A percentile compares a stretch with the other conserved stretches of the same genome.
These are phyloP conservation scores for Colletotrichum sidae DNA, from an alignment of 2,329 filamentous ascomycete species.

Conservation along the genomic window DNA sequence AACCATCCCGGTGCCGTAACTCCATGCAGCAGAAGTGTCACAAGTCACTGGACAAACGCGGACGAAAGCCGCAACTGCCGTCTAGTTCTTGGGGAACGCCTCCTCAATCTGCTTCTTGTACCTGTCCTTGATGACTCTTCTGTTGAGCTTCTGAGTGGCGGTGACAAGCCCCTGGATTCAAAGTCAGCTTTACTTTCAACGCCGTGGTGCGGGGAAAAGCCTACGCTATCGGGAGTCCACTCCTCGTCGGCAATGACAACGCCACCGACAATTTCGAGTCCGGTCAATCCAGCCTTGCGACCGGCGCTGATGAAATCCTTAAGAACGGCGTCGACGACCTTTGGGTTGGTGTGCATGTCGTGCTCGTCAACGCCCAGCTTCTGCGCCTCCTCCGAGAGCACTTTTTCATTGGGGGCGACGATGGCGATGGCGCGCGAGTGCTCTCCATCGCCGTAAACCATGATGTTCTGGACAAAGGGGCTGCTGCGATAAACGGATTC, in stretches of 20 bases:
- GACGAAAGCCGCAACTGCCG: neutral
- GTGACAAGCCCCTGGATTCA: slow-evolving; percentile 66
- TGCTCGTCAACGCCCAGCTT: slow-evolving; percentile 73
- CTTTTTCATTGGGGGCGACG: slow-evolving; percentile 76
- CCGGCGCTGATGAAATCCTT: slow-evolving; percentile 77
- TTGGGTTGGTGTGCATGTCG: slow-evolving; percentile 74
- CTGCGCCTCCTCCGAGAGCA: slow-evolving; percentile 69
- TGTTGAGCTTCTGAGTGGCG: slow-evolving; percentile 72
- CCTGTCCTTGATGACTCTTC: slow-evolving; percentile 60
- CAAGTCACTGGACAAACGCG: slow-evolving; percentile 1
- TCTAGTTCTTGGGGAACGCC: slow-evolving; percentile 45
- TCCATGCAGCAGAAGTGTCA: neutral
- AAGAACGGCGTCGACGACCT: slow-evolving; percentile 69
- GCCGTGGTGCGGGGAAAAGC: slow-evolving; percentile 47
- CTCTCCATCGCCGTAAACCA: slow-evolving; percentile 82
- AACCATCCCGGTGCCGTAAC: neutral
- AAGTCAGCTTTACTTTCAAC: slow-evolving; percentile 35
- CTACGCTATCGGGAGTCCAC: slow-evolving; percentile 87
- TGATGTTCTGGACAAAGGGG: slow-evolving; percentile 85
- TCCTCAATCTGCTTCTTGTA: slow-evolving; percentile 65
- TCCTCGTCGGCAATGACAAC: slow-evolving; percentile 86
- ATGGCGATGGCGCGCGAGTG: slow-evolving; percentile 85
- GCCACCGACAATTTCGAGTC: slow-evolving; percentile 80
- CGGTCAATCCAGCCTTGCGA: slow-evolving; percentile 72
- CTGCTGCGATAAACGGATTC: slow-evolving; percentile 89